Evolutionary conservation across 2,329 filamentous ascomycete genomes (phyloP), one percentile per base, ranked within the genome.

Genomic region (Cytospora piceicola): DNA sequence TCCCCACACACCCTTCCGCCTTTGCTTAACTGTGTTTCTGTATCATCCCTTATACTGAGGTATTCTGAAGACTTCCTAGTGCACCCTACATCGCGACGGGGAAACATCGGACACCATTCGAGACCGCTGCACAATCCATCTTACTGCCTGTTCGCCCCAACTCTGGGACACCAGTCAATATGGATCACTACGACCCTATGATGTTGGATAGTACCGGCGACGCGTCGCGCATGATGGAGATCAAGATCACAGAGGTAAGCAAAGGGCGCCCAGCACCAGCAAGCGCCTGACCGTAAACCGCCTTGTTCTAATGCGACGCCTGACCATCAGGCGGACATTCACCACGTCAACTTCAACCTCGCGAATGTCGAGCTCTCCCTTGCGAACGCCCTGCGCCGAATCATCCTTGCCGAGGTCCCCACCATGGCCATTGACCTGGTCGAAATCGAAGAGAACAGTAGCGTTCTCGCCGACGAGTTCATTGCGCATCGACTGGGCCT

Each of bases 391-490:
- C 81, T 98, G 68, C 94, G 94, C 69, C 92, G 94, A 75, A 85
- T 93, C 66, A 94, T 98, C 81, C 89, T 97, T 70, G 92, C 93
- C 73, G 94, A 99, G 80, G 91, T 99, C 67, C 94, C 94, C 14
- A 97, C 93, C 29, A 89, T 98, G 72, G 94, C 95, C 69, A 94
- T 98, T 77, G 94, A 99, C 75, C 86, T 97, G 17, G 94, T 98
- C 69, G 93, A 98, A 77, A 89, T 99, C 70, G 90, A 96, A 75
- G 86, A 85, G 73, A 99, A 99, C 82, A 96, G 91, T 65, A 96
- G 94, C n/a, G 94, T 97, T 5, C 88, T 98, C 17, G 92, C 94
- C 68, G 94, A 99, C 78, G 94, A 99, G 79, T 97, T 98, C 78
- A 89, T 99, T 71, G 90, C 92, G 58, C 94, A 98, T 78, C 90